Conservation (phyloP, 78 protist genomes). For the Parvularia atlantis region DNA sequence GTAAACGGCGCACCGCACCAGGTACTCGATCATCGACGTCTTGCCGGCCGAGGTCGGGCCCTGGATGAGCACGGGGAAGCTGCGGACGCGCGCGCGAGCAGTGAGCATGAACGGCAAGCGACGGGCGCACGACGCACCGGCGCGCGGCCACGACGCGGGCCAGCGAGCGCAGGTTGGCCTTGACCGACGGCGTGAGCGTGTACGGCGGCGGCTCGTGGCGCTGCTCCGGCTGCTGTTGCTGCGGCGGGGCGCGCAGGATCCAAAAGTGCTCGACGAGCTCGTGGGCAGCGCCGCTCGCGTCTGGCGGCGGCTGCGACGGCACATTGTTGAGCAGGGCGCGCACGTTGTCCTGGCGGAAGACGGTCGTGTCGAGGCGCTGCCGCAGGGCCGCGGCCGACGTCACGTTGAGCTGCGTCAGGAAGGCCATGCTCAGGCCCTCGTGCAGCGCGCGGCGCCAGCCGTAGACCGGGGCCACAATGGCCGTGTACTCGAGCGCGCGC, state of each 20-base stretch:
- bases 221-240: no score
- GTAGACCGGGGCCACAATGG: constrained; percentile 23
- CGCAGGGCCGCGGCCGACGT: background rate
- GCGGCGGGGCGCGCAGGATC: no score
- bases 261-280: constrained; percentile 18
- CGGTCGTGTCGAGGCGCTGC: background rate
- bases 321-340: background rate
- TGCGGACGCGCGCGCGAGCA: no score
- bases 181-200: constrained; percentile 55
- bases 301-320: background rate
- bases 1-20: constrained; percentile 84
- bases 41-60: constrained; percentile 90
- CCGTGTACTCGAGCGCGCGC: constrained; percentile 69
- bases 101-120: no score
- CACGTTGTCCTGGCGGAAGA: background rate
- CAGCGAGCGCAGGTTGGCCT: constrained; percentile 40
- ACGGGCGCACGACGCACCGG: no score
- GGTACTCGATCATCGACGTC: constrained; percentile 88
- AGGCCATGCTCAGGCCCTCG: constrained; percentile 69
- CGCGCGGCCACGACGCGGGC: constrained; percentile 72
- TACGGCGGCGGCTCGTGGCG: background rate
- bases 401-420: constrained; percentile 62
- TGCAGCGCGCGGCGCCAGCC: constrained; percentile 70
- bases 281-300: background rate
- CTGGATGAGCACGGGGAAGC: constrained; percentile 81